These are phyloP conservation scores for Glycyrrhiza uralensis DNA, from an alignment of 306 rosid genomes.

Conservation along the genomic window DNA sequence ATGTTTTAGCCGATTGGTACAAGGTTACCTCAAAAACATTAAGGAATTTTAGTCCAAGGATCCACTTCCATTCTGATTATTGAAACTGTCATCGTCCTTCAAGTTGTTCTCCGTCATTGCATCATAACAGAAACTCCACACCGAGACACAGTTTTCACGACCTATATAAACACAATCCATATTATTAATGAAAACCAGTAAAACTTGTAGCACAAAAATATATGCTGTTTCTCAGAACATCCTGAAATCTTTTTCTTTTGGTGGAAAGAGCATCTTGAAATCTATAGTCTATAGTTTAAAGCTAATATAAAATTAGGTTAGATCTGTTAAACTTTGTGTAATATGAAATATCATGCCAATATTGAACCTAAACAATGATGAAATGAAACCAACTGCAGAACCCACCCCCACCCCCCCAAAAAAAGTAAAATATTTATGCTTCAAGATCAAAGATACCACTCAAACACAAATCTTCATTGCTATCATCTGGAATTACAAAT, in stretches of 20 bases:
- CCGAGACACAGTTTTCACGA: slow-evolving; percentile 75
- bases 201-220: background rate
- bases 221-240: background rate
- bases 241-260: no score
- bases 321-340: background rate
- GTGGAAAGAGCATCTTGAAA: slow-evolving; percentile 4
- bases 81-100: slow-evolving; percentile 19
- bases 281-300: background rate
- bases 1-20: slow-evolving; percentile 3
- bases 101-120: slow-evolving; percentile 37
- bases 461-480: slow-evolving; percentile 47
- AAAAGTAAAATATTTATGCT: slow-evolving; percentile 1
- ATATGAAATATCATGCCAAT: slow-evolving; percentile 4
- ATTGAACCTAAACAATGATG: background rate
- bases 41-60: slow-evolving; percentile 23
- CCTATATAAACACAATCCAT: slow-evolving; percentile 44
- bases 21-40: slow-evolving; percentile 2
- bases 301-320: background rate
- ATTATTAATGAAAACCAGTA: background rate
- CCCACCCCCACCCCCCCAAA: background rate
- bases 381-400: background rate
- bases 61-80: slow-evolving; percentile 32
- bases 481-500: slow-evolving; percentile 64
- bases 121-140: slow-evolving; percentile 77
- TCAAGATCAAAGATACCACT: slow-evolving; percentile 57